Base-by-base conservation (phyloP, 148 eudicot genomes). In the Dysphania ambrosioides region DNA sequence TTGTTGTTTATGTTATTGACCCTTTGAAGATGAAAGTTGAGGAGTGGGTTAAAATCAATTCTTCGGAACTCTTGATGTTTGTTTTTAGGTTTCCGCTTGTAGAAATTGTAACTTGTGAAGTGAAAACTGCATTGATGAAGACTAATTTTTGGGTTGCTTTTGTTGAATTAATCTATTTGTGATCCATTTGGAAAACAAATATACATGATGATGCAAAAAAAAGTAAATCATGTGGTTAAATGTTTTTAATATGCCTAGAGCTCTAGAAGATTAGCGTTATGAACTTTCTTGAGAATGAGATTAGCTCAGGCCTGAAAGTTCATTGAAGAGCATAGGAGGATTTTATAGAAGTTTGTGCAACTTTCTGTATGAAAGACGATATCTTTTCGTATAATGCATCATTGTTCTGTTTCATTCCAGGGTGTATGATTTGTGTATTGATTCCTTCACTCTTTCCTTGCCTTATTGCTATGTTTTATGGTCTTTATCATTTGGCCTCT, bases 401-500 rank as follows among this genome's bases (percentile, higher is more conserved):
- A 4, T 18, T 38, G 10, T 24, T 60, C 21, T 23, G 11, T 73
- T 53, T 47, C 61, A 61, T 47, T 23, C 40, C 57, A 66, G 64
- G 57, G 60, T 72, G 31, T 60, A 4, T 53, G 47, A 10, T 63
- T 75, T 58, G 72, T 79, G 77, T 77, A 78, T 63, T 68, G 59
- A 77, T 62, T 80, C 59, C 55, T 64, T 71, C 73, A 62, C 75
- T 75, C 84, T 85, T 76, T 75, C 75, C 56, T 76, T 79, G 80
- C 66, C 74, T 68, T 73, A 79, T 81, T 74, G 69, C 79, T 75
- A 38, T 81, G 69, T 76, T 70, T 74, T 79, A 68, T 81, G 83
- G 64, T 75, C 64, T 76, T 63, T 76, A 77, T 81, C 57, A 59
- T 73, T 84, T 82, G 79, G 81, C 72, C 76, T 89, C 98, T 87